Evolutionary conservation across 192 early-diverging fungal species (phyloP).

Genomic region (Martensiomyces pterosporus): DNA sequence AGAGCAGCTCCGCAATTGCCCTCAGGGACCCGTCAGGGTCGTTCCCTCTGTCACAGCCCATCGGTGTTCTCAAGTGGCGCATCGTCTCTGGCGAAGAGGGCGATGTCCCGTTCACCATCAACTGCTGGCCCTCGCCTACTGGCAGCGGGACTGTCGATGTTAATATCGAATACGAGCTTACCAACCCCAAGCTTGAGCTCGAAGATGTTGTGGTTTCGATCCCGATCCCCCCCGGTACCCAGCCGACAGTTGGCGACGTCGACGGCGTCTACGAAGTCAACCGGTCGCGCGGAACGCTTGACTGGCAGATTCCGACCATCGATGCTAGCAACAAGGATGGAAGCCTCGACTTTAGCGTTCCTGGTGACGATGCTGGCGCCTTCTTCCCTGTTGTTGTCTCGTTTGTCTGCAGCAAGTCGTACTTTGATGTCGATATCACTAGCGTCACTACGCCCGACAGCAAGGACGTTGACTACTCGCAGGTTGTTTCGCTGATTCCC

Average conservation of each 20-base stretch:
- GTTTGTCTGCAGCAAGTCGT: constrained; percentile 66
- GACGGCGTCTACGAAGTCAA: constrained; percentile 82
- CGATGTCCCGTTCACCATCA: constrained; percentile 77
- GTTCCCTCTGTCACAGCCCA: constrained; percentile 81
- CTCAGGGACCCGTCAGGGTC: constrained; percentile 76
- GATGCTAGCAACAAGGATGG: constrained; percentile 73
- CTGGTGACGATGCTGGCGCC: constrained; percentile 67
- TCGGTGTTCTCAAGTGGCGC: constrained; percentile 89
- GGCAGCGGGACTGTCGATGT: constrained; percentile 87
- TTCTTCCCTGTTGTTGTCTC: constrained; percentile 86
- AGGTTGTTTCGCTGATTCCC: constrained; percentile 64
- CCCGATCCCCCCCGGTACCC: constrained; percentile 72
- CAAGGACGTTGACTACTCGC: constrained; percentile 63
- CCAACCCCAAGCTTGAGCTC: constrained; percentile 69
- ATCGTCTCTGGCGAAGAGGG: constrained; percentile 78
- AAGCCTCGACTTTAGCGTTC: constrained; percentile 79
- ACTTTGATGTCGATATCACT: constrained; percentile 72
- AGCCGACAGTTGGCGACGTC: constrained; percentile 72
- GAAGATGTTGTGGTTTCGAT: constrained; percentile 85
- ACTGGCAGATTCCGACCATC: constrained; percentile 79
- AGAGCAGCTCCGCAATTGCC: constrained; percentile 63
- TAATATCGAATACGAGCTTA: constrained; percentile 95
- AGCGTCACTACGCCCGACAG: constrained; percentile 49
- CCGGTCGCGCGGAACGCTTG: constrained; percentile 60
- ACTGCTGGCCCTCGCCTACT: constrained; percentile 95